Base-by-base conservation (phyloP, 2,329 filamentous ascomycete species). In the Fusarium succisae region DNA sequence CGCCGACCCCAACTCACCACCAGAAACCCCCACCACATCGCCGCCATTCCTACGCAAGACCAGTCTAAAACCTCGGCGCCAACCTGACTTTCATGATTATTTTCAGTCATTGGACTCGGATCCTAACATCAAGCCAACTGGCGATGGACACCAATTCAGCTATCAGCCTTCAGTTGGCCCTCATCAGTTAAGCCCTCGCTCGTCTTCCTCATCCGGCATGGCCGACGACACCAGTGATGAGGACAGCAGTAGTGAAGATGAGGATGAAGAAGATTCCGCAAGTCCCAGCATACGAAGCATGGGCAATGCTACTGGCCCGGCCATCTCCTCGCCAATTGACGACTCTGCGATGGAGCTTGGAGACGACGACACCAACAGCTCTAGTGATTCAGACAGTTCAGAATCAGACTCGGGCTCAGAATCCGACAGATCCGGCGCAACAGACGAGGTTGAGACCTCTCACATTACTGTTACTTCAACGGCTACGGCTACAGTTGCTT, bases 1-100 rank as follows among this genome's bases (percentile, higher is more conserved):
- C 78, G 78, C 80, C 73, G 81, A 83, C 64, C 85, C 84, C 60
- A 83, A 85, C 63, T 87, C 86, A 76, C 86, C 86, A 71, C 86
- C 86, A 45, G 84, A 85, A 56, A 87, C 85, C 45, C 86, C 86
- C 58, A 85, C 83, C 45, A 80, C 81, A 41, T 81, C 81, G 62
- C 82, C 82, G 63, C 77, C 79, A 37, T 77, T 80, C 67, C 74
- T 78, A 57, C 81, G 80, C 74, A 82, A 81, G 67, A 79, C 67
- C 70, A 78, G 80, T 65, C 68, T 78, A 63, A 79, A 79, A 71
- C 80, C 79, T 50, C 78, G 78, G 20, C 79, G 78, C 70, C 75
- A 81, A 76, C 77, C 81, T 64, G 75, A 78, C 64, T 81, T 82
- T 65, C 76, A 79, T 57, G 79, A 79, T 60, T 77, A 78, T 50